These are phyloP conservation scores for Cucurbita moschata DNA, from an alignment of 306 rosid genomes.

Conservation along the genomic window DNA sequence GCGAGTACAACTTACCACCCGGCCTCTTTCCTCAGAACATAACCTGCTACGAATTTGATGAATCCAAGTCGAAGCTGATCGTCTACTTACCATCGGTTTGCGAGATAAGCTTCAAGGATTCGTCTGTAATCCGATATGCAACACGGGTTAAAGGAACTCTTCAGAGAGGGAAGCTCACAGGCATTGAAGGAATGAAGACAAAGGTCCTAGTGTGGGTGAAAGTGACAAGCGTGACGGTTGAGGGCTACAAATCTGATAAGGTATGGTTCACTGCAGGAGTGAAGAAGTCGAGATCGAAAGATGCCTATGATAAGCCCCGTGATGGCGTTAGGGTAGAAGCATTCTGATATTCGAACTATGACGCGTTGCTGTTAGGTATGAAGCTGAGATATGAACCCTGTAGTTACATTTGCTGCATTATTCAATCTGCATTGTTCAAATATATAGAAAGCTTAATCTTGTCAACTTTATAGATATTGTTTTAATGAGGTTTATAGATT, in stretches of 20 bases:
- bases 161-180: conserved; percentile 62
- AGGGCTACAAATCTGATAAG: conserved; percentile 75
- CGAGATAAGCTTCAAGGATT: conserved; percentile 85
- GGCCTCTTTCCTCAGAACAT: conserved; percentile 83
- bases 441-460: background rate
- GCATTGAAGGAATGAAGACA: conserved; percentile 89
- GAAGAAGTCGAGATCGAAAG: conserved; percentile 73
- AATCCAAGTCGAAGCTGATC: conserved; percentile 52
- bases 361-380: background rate
- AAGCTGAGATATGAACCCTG: background rate
- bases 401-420: background rate
- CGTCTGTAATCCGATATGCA: conserved; percentile 54
- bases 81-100: conserved; percentile 75
- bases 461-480: background rate
- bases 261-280: conserved; percentile 85
- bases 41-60: conserved; percentile 71
- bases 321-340: conserved; percentile 51
- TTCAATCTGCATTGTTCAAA: background rate
- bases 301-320: conserved; percentile 40
- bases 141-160: conserved; percentile 66
- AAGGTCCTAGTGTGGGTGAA: conserved; percentile 87
- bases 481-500: background rate
- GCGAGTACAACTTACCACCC: conserved; percentile 69
- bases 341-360: conserved; percentile 26
- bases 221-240: conserved; percentile 63